Evolutionary conservation across 1,284 basidiomycete genomes (phyloP).

Genomic region (Cryptococcus floricola): DNA sequence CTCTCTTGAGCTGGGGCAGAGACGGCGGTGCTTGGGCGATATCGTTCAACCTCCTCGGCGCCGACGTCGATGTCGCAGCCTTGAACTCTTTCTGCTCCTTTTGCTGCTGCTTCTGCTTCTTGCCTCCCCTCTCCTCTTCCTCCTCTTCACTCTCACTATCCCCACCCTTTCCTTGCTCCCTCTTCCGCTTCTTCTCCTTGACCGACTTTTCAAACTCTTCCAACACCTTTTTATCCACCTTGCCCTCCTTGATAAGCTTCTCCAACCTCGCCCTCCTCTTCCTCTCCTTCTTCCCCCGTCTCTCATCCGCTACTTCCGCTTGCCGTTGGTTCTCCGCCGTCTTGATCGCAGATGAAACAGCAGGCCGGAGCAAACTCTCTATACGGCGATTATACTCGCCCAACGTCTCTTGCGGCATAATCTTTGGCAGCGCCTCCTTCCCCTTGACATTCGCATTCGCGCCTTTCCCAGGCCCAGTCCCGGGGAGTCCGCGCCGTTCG

Average conservation of each 20-base stretch:
- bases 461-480: neutral
- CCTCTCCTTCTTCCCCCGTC: slow-evolving; percentile 24
- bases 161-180: slow-evolving; percentile 6
- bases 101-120: slow-evolving; percentile 1
- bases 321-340: slow-evolving; percentile 30
- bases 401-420: slow-evolving; percentile 30
- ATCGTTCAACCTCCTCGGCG: slow-evolving; percentile 33
- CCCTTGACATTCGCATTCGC: neutral
- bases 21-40: slow-evolving; percentile 41
- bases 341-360: slow-evolving; percentile 44
- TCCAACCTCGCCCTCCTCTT: slow-evolving; percentile 9
- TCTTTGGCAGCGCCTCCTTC: slow-evolving; percentile 13
- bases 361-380: slow-evolving; percentile 38
- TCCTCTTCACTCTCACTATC: slow-evolving; percentile 2
- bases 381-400: slow-evolving; percentile 47
- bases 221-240: slow-evolving; percentile 9
- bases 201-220: slow-evolving; percentile 9
- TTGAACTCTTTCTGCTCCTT: slow-evolving; percentile 14
- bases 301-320: slow-evolving; percentile 18
- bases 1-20: slow-evolving; percentile 27
- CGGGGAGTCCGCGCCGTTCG: slow-evolving; percentile 11
- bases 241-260: slow-evolving; percentile 11
- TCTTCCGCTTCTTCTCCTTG: slow-evolving; percentile 10
- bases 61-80: slow-evolving; percentile 17
- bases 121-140: neutral